phyloP scores from a whole-genome alignment of 371 early-diverging fungal genomes.

The Cokeromyces recurvatus region DNA sequence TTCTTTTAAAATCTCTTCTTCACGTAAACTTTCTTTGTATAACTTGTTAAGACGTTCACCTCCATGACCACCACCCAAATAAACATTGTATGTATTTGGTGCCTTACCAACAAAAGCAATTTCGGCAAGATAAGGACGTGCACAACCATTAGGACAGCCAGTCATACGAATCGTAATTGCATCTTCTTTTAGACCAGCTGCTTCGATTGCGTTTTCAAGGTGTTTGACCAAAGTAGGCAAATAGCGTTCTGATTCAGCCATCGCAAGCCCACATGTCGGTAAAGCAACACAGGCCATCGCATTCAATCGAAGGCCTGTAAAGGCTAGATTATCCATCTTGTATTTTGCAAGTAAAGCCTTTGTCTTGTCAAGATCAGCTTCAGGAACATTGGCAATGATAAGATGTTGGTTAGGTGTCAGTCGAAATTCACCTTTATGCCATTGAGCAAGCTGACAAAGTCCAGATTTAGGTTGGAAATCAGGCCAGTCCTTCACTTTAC shows the following conservation, averaged over 20 bases:
- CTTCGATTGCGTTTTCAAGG: conserved; percentile 75
- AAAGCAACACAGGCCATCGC: conserved; percentile 94
- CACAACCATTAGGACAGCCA: conserved; percentile 95
- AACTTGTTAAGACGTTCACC: conserved; percentile 88
- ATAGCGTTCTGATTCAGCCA: conserved; percentile 96
- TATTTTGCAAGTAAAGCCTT: conserved; percentile 70
- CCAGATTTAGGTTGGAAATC: conserved; percentile 75
- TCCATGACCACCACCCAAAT: conserved; percentile 85
- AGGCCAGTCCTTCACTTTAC: conserved; percentile 84
- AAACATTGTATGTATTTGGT: conserved; percentile 88
- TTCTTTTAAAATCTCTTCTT: conserved; percentile 77
- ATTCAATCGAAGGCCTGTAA: conserved; percentile 77
- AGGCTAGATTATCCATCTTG: conserved; percentile 76
- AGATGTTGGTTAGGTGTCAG: conserved; percentile 91
- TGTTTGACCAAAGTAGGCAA: conserved; percentile 76
- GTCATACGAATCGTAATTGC: conserved; percentile 95
- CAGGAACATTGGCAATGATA: conserved; percentile 74
- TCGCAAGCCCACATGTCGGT: conserved; percentile 91
- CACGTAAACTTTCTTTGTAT: conserved; percentile 81
- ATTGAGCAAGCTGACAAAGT: conserved; percentile 75
- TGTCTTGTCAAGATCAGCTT: conserved; percentile 65
- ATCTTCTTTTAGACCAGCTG: conserved; percentile 76
- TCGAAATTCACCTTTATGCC: conserved; percentile 76
- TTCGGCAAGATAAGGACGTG: conserved; percentile 90
- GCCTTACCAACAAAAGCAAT: conserved; percentile 96